phyloP scores from a whole-genome alignment of 2,329 filamentous ascomycete species.

The Parafenestella ontariensis region DNA sequence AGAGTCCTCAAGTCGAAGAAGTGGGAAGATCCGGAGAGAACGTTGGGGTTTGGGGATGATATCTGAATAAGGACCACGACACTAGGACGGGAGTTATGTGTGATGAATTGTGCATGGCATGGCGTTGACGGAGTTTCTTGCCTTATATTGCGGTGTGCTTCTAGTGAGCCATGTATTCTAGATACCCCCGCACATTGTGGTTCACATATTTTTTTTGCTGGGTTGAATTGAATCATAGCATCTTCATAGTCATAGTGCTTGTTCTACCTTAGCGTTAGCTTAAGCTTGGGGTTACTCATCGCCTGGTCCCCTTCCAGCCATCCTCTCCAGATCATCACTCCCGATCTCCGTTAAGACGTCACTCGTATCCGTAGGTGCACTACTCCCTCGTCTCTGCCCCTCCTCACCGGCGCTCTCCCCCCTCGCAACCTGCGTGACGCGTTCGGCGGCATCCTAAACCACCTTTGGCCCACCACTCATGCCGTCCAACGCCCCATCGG shows the following conservation, averaged over 20 bases:
- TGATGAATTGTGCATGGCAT: neutral
- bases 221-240: too few relatives aligned
- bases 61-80: slow-evolving; percentile 4
- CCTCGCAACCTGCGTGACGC: neutral
- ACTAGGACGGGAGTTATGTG: neutral
- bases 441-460: slow-evolving; percentile 14
- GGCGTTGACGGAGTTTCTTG: neutral
- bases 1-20: slow-evolving; percentile 58
- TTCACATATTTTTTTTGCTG: too few relatives aligned
- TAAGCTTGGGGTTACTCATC: neutral
- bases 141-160: neutral
- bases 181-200: too few relatives aligned
- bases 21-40: slow-evolving; percentile 51
- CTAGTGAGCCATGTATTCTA: neutral
- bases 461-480: slow-evolving; percentile 21
- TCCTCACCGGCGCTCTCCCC: neutral
- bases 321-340: neutral
- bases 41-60: slow-evolving; percentile 26
- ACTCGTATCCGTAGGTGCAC: slow-evolving; percentile 9
- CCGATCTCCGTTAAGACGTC: slow-evolving; percentile 1
- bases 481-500: slow-evolving; percentile 33
- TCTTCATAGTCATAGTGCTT: neutral
- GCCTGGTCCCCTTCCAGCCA: neutral
- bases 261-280: neutral
- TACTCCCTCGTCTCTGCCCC: neutral